phyloP scores from a whole-genome alignment of 305 asterid genomes.

The Solanum chacoense region DNA sequence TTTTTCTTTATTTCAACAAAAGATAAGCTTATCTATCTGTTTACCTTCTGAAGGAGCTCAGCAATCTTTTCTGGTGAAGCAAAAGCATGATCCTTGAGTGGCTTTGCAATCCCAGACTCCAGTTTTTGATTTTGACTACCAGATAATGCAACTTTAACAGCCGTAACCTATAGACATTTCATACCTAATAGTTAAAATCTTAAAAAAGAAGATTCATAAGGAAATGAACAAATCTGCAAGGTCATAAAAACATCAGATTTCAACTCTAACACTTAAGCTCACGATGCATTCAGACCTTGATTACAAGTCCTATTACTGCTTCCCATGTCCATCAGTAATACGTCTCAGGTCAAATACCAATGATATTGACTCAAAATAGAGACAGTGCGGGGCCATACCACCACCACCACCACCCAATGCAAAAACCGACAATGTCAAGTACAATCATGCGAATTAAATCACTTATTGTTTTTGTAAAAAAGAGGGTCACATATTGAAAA shows the following conservation, averaged over 20 bases:
- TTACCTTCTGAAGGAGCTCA: conserved; percentile 87
- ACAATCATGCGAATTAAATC: neutral
- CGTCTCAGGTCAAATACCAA: conserved; percentile 34
- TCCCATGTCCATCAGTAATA: neutral
- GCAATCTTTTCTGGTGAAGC: conserved; percentile 91
- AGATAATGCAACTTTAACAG: conserved; percentile 80
- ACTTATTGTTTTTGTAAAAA: neutral
- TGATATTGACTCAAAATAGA: neutral
- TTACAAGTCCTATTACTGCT: neutral
- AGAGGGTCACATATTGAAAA: neutral
- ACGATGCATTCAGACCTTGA: neutral
- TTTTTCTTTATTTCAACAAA: neutral
- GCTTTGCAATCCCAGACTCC: conserved; percentile 59
- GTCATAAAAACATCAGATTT: neutral
- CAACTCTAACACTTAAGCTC: neutral
- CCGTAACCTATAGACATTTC: conserved; percentile 61
- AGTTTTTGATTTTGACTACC: conserved; percentile 46
- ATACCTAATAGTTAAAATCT: neutral
- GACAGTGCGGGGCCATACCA: neutral
- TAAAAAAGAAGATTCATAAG: neutral
- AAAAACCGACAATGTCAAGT: neutral
- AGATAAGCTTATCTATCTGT: neutral
- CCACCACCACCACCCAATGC: neutral
- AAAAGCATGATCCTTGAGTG: conserved; percentile 91
- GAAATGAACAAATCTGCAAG: neutral